These are phyloP conservation scores for Calonectria naviculata DNA, from an alignment of 2,329 filamentous ascomycete genomes.

Conservation along the genomic window DNA sequence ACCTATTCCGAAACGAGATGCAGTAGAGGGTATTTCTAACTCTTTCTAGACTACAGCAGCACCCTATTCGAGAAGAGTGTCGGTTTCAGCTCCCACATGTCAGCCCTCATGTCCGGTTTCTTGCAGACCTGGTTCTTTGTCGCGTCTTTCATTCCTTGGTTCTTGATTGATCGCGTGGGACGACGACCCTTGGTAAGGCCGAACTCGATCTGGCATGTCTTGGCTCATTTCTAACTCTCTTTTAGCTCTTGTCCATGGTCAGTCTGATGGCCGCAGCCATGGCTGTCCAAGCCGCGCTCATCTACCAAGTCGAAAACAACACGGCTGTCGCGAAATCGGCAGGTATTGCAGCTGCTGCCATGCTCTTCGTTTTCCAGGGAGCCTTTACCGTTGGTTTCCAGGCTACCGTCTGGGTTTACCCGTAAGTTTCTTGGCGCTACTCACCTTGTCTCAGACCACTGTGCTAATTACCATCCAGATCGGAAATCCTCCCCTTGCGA, in stretches of 20 bases:
- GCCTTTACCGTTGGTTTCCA: conserved; percentile 53
- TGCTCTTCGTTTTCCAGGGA: conserved; percentile 54
- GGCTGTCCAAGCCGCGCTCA: conserved; percentile 52
- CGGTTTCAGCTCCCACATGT: conserved; percentile 53
- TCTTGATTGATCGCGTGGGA: conserved; percentile 33
- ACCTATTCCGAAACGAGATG: too few relatives aligned
- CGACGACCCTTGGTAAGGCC: conserved; percentile 25
- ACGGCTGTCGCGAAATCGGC: conserved; percentile 45
- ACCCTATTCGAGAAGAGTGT: conserved; percentile 60
- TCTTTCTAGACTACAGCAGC: conserved; percentile 52
- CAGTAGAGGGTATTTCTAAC: too few relatives aligned
- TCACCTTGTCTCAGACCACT: neutral
- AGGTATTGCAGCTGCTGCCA: conserved; percentile 52
- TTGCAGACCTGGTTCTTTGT: conserved; percentile 59
- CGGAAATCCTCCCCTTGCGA: conserved; percentile 45
- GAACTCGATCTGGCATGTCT: neutral
- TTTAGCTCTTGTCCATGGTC: conserved; percentile 51
- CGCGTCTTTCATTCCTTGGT: conserved; percentile 51
- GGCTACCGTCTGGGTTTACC: conserved; percentile 49
- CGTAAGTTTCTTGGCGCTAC: conserved; percentile 20
- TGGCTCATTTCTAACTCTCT: neutral
- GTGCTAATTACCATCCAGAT: conserved; percentile 26
- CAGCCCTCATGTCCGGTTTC: conserved; percentile 63
- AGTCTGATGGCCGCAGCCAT: conserved; percentile 53
- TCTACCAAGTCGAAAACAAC: conserved; percentile 51